A percentile compares a stretch with the other conserved stretches of the same genome.
These are phyloP conservation scores for Solanum stenotomum DNA, from an alignment of 257 asterid genomes.

Conservation along the genomic window DNA sequence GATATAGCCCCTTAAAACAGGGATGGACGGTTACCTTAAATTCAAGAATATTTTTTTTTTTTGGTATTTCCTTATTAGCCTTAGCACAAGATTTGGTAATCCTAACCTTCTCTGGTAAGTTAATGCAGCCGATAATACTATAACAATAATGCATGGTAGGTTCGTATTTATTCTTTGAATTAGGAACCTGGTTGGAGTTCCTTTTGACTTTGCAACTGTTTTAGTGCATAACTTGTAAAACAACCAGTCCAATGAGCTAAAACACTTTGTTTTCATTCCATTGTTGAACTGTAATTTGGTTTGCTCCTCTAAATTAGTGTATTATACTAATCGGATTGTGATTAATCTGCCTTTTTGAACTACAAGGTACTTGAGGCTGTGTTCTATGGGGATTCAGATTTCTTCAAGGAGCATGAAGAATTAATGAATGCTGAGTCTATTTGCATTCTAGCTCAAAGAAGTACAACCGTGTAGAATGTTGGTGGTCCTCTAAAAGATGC, in stretches of 20 bases:
- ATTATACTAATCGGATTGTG: neutral
- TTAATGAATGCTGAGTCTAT: slow-evolving; percentile 74
- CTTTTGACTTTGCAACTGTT: neutral
- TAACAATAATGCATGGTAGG: neutral
- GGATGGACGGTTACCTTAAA: neutral
- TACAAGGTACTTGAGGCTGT: slow-evolving; percentile 80
- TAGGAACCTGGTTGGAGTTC: neutral
- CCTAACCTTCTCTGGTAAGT: neutral
- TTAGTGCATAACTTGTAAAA: neutral
- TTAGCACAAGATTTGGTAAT: neutral
- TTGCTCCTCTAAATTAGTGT: neutral
- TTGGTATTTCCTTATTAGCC: neutral
- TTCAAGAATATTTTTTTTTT: neutral
- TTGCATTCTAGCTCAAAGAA: slow-evolving; percentile 79
- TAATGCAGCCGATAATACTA: neutral
- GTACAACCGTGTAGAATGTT: slow-evolving; percentile 72
- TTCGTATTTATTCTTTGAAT: neutral
- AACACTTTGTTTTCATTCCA: neutral
- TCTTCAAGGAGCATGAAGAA: slow-evolving; percentile 50
- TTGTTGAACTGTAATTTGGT: neutral
- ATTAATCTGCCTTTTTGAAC: neutral
- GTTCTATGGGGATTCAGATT: slow-evolving; percentile 67
- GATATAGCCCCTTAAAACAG: neutral
- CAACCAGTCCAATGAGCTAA: neutral
- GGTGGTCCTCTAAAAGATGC: slow-evolving; percentile 92